A percentile compares a stretch with the other conserved stretches of the same genome.
Evolutionary conservation across 139 green algal species (phyloP).

Genomic region (Tetradesmus obliquus): DNA sequence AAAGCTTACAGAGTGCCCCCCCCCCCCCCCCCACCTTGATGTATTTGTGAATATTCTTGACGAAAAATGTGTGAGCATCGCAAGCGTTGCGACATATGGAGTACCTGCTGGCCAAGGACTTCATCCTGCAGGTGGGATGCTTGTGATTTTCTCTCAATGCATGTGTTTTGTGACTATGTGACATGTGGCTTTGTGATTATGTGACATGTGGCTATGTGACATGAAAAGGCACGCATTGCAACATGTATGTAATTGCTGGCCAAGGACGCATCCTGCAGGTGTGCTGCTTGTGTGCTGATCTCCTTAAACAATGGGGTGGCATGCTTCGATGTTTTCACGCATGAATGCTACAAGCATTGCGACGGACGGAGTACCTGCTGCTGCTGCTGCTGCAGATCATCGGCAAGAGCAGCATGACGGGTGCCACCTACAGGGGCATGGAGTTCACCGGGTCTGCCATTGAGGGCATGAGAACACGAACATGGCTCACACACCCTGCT

Average conservation of each 20-base stretch:
- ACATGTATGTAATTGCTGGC: conserved; percentile 77
- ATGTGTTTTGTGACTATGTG: too few relatives aligned
- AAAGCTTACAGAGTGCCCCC: too few relatives aligned
- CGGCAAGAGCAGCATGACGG: conserved; percentile 90
- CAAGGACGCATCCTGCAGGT: conserved; percentile 96
- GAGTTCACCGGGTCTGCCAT: conserved; percentile 76
- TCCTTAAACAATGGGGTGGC: conserved; percentile 45
- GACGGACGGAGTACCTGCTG: too few relatives aligned
- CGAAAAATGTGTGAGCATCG: too few relatives aligned
- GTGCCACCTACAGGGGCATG: conserved; percentile 54
- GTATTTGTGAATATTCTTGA: too few relatives aligned
- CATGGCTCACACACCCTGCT: too few relatives aligned
- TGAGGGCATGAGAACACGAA: conserved; percentile 72
- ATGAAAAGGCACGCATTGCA: too few relatives aligned
- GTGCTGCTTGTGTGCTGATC: conserved; percentile 36
- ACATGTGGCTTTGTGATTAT: too few relatives aligned
- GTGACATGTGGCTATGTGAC: too few relatives aligned
- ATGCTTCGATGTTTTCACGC: conserved; percentile 31
- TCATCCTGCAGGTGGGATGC: conserved; percentile 94
- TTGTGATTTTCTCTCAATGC: conserved; percentile 41
- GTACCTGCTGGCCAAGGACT: conserved; percentile 93
- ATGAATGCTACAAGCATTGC: not conserved
- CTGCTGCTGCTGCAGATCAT: conserved; percentile 87
- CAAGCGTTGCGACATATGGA: conserved; percentile 11
- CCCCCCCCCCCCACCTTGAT: too few relatives aligned